phyloP scores from a whole-genome alignment of 345 rosid species.

The Noccaea bulbosa region DNA sequence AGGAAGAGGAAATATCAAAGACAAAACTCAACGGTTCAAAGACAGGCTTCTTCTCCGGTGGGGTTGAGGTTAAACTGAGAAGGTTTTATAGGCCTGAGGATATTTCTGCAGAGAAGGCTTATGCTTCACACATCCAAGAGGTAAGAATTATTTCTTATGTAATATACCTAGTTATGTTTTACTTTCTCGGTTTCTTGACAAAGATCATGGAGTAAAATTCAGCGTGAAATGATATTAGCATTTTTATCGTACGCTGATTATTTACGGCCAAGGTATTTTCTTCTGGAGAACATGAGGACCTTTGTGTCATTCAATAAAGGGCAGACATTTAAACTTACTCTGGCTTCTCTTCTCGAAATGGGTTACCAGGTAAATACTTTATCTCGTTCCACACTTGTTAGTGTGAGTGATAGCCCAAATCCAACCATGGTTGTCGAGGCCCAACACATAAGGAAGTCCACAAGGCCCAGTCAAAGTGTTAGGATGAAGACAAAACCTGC shows the following conservation, averaged over 20 bases:
- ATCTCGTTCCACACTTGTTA: too few relatives aligned
- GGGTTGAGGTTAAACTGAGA: too few relatives aligned
- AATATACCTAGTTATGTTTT: conserved; percentile 10
- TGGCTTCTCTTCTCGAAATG: conserved; percentile 54
- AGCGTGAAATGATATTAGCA: conserved; percentile 62
- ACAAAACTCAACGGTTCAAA: too few relatives aligned
- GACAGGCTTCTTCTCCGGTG: too few relatives aligned
- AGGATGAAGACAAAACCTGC: too few relatives aligned
- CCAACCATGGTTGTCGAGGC: too few relatives aligned
- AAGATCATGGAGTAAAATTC: conserved; percentile 81
- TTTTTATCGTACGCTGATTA: conserved; percentile 79
- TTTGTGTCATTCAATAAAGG: conserved; percentile 85
- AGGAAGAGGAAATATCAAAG: too few relatives aligned
- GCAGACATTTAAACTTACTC: conserved; percentile 77
- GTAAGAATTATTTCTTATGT: conserved; percentile 4
- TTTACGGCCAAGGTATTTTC: conserved; percentile 87
- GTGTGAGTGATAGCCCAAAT: too few relatives aligned
- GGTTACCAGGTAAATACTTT: conserved; percentile 65
- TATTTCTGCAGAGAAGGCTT: conserved; percentile 67
- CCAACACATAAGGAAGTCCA: too few relatives aligned
- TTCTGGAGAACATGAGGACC: conserved; percentile 84
- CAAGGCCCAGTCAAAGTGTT: too few relatives aligned
- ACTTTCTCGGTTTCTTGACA: too few relatives aligned
- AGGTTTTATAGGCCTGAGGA: conserved; percentile 76
- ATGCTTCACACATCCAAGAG: conserved; percentile 40